These are phyloP conservation scores for Pichia gijzeniarum DNA, from an alignment of 805 yeast species.

Conservation along the genomic window DNA sequence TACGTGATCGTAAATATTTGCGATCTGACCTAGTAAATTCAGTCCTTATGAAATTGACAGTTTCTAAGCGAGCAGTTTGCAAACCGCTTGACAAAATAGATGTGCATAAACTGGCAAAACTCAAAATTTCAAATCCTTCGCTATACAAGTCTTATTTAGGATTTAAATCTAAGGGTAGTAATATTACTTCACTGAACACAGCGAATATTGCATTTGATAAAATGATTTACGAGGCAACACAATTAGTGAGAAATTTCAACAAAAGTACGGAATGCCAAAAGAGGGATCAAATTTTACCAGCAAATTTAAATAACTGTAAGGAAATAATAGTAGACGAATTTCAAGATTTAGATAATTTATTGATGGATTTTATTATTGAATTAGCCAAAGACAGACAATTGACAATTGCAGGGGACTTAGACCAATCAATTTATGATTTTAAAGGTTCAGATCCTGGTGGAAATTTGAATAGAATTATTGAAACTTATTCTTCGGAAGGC, in stretches of 20 bases:
- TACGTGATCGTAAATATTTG: slow-evolving; percentile 39
- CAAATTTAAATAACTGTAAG: slow-evolving; percentile 1
- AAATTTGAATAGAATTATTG: slow-evolving; percentile 20
- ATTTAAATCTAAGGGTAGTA: not conserved
- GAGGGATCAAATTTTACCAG: not conserved
- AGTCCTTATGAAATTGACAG: not conserved
- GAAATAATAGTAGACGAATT: slow-evolving; percentile 57
- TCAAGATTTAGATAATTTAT: slow-evolving; percentile 57
- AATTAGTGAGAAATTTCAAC: not conserved
- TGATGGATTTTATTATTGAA: slow-evolving; percentile 39
- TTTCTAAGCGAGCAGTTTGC: no score
- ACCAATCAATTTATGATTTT: slow-evolving; percentile 66
- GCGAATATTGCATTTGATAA: slow-evolving; percentile 11
- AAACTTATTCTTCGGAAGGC: slow-evolving; percentile 15
- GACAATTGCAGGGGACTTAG: slow-evolving; percentile 64
- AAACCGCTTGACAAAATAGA: no score
- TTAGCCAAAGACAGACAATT: slow-evolving; percentile 42
- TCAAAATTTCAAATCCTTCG: not conserved
- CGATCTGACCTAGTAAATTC: slow-evolving; percentile 7
- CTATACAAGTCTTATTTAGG: slow-evolving; percentile 3
- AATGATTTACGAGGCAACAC: slow-evolving; percentile 12
- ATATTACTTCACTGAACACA: not conserved
- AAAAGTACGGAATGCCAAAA: not conserved
- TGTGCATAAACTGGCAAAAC: not conserved
- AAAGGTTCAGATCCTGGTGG: slow-evolving; percentile 40